phyloP scores from a whole-genome alignment of 768 basidiomycete species.

The Tephrocybe sp. region DNA sequence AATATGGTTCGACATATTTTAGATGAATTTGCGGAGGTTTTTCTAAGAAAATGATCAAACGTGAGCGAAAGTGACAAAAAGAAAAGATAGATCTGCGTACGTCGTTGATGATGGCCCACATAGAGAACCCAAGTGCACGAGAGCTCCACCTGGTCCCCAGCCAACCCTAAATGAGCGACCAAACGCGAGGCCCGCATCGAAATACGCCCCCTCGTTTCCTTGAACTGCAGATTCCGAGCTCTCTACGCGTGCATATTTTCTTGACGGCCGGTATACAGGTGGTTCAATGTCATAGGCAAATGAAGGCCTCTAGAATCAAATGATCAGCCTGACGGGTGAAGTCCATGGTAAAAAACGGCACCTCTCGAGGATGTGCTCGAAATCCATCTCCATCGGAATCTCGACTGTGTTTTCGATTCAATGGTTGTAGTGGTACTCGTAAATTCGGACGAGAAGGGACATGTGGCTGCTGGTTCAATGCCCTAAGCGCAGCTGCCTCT shows the following conservation, averaged over 20 bases:
- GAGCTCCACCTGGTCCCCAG: conserved; percentile 80
- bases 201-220: conserved; percentile 60
- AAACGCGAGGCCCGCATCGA: conserved; percentile 82
- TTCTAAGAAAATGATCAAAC: conserved; percentile 29
- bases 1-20: conserved; percentile 49
- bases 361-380: conserved; percentile 61
- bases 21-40: conserved; percentile 60
- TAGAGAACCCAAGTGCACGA: conserved; percentile 77
- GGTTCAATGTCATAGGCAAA: conserved; percentile 75
- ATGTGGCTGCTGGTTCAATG: conserved; percentile 42
- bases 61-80: neutral
- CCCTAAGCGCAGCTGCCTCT: conserved; percentile 63
- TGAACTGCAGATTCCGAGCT: conserved; percentile 61
- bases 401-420: conserved; percentile 71
- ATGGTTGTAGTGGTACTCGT: conserved; percentile 32
- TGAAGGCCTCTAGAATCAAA: conserved; percentile 59
- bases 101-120: conserved; percentile 51
- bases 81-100: conserved; percentile 38
- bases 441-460: conserved; percentile 27
- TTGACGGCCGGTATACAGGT: conserved; percentile 65
- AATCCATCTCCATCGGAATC: conserved; percentile 74
- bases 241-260: conserved; percentile 78
- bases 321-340: conserved; percentile 2
- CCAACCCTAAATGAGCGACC: conserved; percentile 88
- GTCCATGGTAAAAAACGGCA: conserved; percentile 16